Conservation (phyloP, 2,329 filamentous ascomycete genomes). For the Metarhizium humberi region DNA sequence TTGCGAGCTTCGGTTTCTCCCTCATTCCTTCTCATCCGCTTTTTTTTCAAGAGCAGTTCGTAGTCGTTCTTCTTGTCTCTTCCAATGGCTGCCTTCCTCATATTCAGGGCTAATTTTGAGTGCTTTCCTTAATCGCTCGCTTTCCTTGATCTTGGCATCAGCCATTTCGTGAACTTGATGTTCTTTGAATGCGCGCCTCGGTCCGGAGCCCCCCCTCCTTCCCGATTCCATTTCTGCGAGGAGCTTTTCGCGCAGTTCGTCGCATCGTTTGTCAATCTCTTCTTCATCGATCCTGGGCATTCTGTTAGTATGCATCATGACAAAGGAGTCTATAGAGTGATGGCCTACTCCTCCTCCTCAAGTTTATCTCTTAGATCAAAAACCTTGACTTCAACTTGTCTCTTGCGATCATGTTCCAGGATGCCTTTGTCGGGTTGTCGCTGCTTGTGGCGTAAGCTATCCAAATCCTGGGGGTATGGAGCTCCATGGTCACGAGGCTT, state of each 20-base stretch:
- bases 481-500: slow-evolving; percentile 70
- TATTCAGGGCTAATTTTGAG: slow-evolving; percentile 81
- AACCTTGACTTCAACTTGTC: slow-evolving; percentile 86
- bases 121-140: slow-evolving; percentile 75
- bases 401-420: slow-evolving; percentile 85
- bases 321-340: neutral
- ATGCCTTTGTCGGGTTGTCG: slow-evolving; percentile 87
- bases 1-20: neutral
- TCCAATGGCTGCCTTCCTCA: slow-evolving; percentile 80
- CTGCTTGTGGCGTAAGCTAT: slow-evolving; percentile 62
- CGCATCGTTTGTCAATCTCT: slow-evolving; percentile 65
- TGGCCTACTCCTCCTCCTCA: slow-evolving; percentile 73
- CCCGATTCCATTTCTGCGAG: slow-evolving; percentile 27
- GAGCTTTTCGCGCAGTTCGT: slow-evolving; percentile 31
- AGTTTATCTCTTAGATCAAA: slow-evolving; percentile 82
- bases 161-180: slow-evolving; percentile 96
- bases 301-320: slow-evolving; percentile 5
- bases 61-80: slow-evolving; percentile 65
- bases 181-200: slow-evolving; percentile 59
- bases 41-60: slow-evolving; percentile 34
- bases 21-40: slow-evolving; percentile 14
- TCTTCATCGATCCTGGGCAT: slow-evolving; percentile 64
- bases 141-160: slow-evolving; percentile 93
- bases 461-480: slow-evolving; percentile 66
- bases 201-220: slow-evolving; percentile 21